Evolutionary conservation across 106 monocot genomes (phyloP).

Genomic region (Amphibolis antarctica): DNA sequence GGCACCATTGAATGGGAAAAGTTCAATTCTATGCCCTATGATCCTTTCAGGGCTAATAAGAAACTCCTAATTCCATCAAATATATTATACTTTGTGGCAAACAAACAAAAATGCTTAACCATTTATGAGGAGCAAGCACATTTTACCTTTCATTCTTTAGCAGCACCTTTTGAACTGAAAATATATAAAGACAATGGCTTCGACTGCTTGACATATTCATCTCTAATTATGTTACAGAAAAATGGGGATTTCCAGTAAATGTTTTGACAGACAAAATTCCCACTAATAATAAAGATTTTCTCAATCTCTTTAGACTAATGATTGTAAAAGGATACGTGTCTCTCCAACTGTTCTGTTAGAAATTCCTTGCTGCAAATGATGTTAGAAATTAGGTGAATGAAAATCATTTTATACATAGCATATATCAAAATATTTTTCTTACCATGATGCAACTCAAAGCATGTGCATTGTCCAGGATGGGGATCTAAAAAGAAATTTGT

Average conservation of each 20-base stretch:
- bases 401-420: background rate
- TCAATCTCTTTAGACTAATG: background rate
- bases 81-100: too few relatives aligned
- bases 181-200: conserved; percentile 79
- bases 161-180: conserved; percentile 50
- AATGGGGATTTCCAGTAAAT: conserved; percentile 1
- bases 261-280: background rate
- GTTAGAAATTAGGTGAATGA: conserved; percentile 5
- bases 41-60: too few relatives aligned
- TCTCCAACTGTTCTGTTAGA: conserved; percentile 77
- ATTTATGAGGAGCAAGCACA: background rate
- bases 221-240: conserved; percentile 29
- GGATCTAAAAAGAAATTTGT: conserved; percentile 27
- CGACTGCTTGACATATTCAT: conserved; percentile 83
- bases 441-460: conserved; percentile 55
- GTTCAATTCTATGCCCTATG: too few relatives aligned
- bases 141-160: conserved; percentile 23
- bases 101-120: background rate
- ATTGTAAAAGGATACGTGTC: conserved; percentile 52
- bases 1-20: too few relatives aligned
- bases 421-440: conserved; percentile 10
- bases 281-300: background rate
- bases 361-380: conserved; percentile 57
- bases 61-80: too few relatives aligned
- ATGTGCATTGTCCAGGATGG: conserved; percentile 36